Evolutionary conservation across 2,329 filamentous ascomycete genomes (phyloP).

Genomic region (Piedraia hortae): DNA sequence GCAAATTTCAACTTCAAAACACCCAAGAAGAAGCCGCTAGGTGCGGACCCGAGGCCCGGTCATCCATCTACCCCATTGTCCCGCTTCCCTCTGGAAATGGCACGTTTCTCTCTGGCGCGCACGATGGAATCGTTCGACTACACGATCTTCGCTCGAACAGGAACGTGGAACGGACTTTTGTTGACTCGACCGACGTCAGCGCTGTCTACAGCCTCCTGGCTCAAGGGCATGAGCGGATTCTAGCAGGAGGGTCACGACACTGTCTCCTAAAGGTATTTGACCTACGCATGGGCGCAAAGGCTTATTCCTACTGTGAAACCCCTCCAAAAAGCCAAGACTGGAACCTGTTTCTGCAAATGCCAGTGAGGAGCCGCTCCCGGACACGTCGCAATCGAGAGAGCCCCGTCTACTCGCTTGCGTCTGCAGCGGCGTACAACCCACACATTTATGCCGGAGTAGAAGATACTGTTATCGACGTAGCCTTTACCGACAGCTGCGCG

Average conservation of each 20-base stretch:
- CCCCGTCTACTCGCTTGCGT: slow-evolving; percentile 21
- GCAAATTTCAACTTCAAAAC: slow-evolving; percentile 15
- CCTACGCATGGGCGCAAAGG: slow-evolving; percentile 20
- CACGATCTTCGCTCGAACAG: slow-evolving; percentile 30
- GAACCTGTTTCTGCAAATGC: background rate
- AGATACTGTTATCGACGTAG: slow-evolving; percentile 17
- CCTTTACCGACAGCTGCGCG: slow-evolving; percentile 18
- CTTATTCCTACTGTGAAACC: slow-evolving; percentile 10
- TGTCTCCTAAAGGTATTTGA: slow-evolving; percentile 35
- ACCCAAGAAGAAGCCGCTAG: slow-evolving; percentile 4
- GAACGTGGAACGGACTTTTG: slow-evolving; percentile 20
- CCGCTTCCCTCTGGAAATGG: slow-evolving; percentile 17
- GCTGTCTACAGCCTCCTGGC: slow-evolving; percentile 30
- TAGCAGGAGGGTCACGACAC: slow-evolving; percentile 29
- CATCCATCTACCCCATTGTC: slow-evolving; percentile 20
- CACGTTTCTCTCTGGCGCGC: slow-evolving; percentile 31
- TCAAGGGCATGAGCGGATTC: slow-evolving; percentile 27
- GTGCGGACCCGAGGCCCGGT: slow-evolving; percentile 1
- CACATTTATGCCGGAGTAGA: slow-evolving; percentile 23
- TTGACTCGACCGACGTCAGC: slow-evolving; percentile 28
- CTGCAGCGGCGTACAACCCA: slow-evolving; percentile 17
- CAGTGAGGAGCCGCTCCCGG: slow-evolving; percentile 20
- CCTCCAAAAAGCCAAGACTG: slow-evolving; percentile 1
- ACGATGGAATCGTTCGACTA: slow-evolving; percentile 28
- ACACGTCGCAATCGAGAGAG: slow-evolving; percentile 10